These are phyloP conservation scores for Coemansia sp. DNA, from an alignment of 192 early-diverging fungal species.

Conservation along the genomic window DNA sequence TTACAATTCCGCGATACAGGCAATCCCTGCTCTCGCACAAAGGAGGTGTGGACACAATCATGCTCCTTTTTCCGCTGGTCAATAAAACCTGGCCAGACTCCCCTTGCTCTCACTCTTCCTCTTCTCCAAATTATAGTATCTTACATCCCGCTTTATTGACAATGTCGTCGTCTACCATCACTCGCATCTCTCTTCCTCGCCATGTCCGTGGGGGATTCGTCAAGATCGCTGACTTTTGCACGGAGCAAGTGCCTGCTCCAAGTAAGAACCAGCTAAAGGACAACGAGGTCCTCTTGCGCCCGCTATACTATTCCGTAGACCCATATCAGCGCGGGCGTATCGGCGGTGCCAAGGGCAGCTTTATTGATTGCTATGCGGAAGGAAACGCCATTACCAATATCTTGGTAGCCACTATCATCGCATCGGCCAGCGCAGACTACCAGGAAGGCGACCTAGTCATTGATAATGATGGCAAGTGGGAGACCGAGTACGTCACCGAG, in stretches of 20 bases:
- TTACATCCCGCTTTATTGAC: background rate
- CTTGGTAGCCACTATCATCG: slow-evolving; percentile 60
- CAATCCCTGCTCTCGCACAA: too few species aligned
- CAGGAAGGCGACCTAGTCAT: slow-evolving; percentile 74
- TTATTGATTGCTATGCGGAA: slow-evolving; percentile 56
- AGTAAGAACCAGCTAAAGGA: slow-evolving; percentile 21
- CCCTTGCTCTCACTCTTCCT: background rate
- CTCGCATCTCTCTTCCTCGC: slow-evolving; percentile 17
- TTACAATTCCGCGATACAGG: too few species aligned
- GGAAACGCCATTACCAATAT: slow-evolving; percentile 48
- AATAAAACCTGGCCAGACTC: too few species aligned
- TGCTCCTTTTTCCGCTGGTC: background rate
- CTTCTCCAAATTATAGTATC: background rate
- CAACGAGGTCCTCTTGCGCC: slow-evolving; percentile 51
- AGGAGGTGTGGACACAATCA: background rate
- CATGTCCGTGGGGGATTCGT: slow-evolving; percentile 11
- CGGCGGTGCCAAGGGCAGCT: slow-evolving; percentile 54
- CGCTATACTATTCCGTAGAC: slow-evolving; percentile 69
- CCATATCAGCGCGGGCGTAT: slow-evolving; percentile 75
- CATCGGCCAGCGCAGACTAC: slow-evolving; percentile 57
- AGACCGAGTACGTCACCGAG: slow-evolving; percentile 47
- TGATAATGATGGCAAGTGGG: slow-evolving; percentile 66
- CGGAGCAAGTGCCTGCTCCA: slow-evolving; percentile 8
- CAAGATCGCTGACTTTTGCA: slow-evolving; percentile 24
- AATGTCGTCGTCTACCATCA: slow-evolving; percentile 10